Conservation (phyloP, 2,329 filamentous ascomycete genomes). For the Clonostachys chloroleuca region DNA sequence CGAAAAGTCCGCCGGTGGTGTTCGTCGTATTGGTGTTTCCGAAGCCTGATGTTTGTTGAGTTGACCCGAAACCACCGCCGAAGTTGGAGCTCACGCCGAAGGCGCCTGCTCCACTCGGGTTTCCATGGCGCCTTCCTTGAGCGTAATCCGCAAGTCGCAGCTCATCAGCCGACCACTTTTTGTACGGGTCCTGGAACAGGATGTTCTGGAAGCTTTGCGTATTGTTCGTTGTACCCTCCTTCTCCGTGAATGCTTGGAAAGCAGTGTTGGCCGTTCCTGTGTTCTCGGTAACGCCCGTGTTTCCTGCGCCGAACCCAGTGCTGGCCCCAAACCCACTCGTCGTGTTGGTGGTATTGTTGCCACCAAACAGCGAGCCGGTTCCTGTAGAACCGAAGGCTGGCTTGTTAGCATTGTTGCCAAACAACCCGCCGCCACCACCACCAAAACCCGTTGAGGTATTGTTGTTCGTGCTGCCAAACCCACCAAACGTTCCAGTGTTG, state of each 20-base stretch:
- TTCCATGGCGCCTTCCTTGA: slow-evolving; percentile 80
- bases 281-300: slow-evolving; percentile 50
- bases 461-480: slow-evolving; percentile 30
- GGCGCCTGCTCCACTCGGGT: slow-evolving; percentile 74
- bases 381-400: slow-evolving; percentile 42
- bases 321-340: slow-evolving; percentile 23
- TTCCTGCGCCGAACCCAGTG: slow-evolving; percentile 34
- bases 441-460: slow-evolving; percentile 32
- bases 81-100: slow-evolving; percentile 64
- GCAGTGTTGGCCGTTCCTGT: slow-evolving; percentile 67
- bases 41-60: no score
- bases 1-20: slow-evolving; percentile 33
- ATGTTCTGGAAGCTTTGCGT: slow-evolving; percentile 67
- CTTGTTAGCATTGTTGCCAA: slow-evolving; percentile 38
- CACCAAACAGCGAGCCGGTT: slow-evolving; percentile 39
- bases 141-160: slow-evolving; percentile 82
- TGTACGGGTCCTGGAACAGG: slow-evolving; percentile 73
- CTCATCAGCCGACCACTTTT: slow-evolving; percentile 88
- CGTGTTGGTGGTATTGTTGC: slow-evolving; percentile 12
- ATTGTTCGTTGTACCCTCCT: slow-evolving; percentile 59
- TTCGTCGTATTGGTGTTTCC: slow-evolving; percentile 17
- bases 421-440: slow-evolving; percentile 40
- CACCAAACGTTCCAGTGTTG: slow-evolving; percentile 26
- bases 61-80: slow-evolving; percentile 44
- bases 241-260: slow-evolving; percentile 68